Conservation (phyloP, 768 basidiomycete genomes). For the Candolleomyces eurysporus region DNA sequence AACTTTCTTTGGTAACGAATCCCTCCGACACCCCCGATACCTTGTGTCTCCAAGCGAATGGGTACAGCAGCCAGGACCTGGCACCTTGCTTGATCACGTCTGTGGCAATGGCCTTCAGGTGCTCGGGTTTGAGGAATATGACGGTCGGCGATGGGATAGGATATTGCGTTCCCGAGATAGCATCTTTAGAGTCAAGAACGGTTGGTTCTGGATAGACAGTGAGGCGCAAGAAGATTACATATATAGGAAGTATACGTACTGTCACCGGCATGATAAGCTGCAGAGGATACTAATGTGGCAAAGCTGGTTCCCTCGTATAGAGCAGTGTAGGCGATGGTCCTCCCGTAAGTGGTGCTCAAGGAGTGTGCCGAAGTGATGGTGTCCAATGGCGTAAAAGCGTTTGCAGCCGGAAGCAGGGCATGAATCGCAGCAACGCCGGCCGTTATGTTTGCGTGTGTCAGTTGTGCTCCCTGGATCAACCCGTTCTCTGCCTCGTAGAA, state of each 20-base stretch:
- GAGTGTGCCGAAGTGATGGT: conserved; percentile 75
- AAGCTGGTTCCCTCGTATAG: conserved; percentile 74
- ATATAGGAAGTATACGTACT: conserved; percentile 27
- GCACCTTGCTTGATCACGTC: conserved; percentile 55
- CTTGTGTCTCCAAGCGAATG: conserved; percentile 80
- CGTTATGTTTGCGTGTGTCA: conserved; percentile 85
- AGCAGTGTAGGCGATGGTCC: conserved; percentile 78
- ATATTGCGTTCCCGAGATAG: conserved; percentile 44
- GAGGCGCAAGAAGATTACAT: not conserved
- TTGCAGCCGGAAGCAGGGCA: conserved; percentile 71
- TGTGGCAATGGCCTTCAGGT: conserved; percentile 53
- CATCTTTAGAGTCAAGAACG: conserved; percentile 30
- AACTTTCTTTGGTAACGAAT: conserved; percentile 69
- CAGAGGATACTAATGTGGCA: conserved; percentile 58
- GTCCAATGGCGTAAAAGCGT: conserved; percentile 67
- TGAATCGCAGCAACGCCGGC: conserved; percentile 84
- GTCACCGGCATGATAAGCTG: conserved; percentile 44
- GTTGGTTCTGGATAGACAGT: conserved; percentile 6
- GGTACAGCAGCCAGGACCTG: conserved; percentile 51
- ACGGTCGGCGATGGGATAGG: conserved; percentile 76
- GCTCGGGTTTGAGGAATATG: conserved; percentile 66
- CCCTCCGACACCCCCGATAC: conserved; percentile 65
- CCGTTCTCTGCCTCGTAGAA: conserved; percentile 57
- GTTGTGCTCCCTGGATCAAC: conserved; percentile 55
- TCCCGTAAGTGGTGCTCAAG: conserved; percentile 73